Evolutionary conservation across 2,329 filamentous ascomycete species (phyloP).

Genomic region (Fusarium incarnatum): DNA sequence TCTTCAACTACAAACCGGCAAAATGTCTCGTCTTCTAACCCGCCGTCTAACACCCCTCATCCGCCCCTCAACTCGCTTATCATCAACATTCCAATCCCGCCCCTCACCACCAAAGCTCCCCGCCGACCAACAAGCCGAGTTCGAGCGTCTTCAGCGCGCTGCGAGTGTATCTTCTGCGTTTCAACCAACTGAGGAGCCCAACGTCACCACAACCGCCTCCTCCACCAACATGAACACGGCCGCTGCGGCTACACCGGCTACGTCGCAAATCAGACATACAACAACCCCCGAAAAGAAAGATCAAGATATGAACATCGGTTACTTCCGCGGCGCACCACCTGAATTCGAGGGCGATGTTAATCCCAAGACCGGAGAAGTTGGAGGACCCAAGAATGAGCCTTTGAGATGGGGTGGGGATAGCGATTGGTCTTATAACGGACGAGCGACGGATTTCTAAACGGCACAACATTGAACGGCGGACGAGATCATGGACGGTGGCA

Average conservation of each 20-base stretch:
- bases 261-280: slow-evolving; percentile 34
- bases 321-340: slow-evolving; percentile 81
- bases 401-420: slow-evolving; percentile 82
- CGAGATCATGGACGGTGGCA: neutral
- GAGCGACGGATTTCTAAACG: slow-evolving; percentile 86
- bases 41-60: slow-evolving; percentile 33
- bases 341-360: slow-evolving; percentile 95
- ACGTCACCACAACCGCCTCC: too few relatives aligned
- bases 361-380: slow-evolving; percentile 93
- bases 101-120: slow-evolving; percentile 89
- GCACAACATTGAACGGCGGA: too few relatives aligned
- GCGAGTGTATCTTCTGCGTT: slow-evolving; percentile 61
- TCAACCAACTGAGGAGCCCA: slow-evolving; percentile 47
- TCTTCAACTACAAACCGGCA: neutral
- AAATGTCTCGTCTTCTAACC: slow-evolving; percentile 39
- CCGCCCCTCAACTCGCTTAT: slow-evolving; percentile 49
- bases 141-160: slow-evolving; percentile 83
- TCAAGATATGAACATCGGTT: slow-evolving; percentile 67
- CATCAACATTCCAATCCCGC: slow-evolving; percentile 59
- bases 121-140: slow-evolving; percentile 88
- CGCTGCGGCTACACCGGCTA: too few relatives aligned
- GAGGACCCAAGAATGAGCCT: slow-evolving; percentile 97
- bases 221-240: too few relatives aligned
- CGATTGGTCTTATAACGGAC: slow-evolving; percentile 93
- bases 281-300: slow-evolving; percentile 47